Conservation (phyloP, 2,329 filamentous ascomycete genomes). For the Talaromyces sp. region DNA sequence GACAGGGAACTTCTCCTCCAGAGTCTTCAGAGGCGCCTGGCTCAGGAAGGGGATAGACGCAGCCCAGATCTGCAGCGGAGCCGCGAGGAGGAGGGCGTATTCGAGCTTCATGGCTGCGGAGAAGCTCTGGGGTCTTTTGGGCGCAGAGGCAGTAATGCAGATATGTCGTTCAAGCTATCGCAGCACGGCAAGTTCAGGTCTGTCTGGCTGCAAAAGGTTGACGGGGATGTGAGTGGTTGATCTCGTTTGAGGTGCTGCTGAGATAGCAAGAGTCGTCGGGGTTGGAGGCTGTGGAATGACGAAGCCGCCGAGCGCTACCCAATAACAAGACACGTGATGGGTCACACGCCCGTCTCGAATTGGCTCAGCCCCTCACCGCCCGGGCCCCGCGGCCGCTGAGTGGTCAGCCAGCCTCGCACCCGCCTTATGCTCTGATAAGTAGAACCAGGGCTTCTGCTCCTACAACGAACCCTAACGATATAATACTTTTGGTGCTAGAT, state of each 20-base stretch:
- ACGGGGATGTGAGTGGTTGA: not conserved
- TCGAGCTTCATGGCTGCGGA: conserved; percentile 36
- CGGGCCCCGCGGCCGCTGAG: not conserved
- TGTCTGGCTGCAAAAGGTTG: not conserved
- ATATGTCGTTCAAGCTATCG: not conserved
- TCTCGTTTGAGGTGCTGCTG: not conserved
- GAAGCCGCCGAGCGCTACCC: conserved; percentile 3
- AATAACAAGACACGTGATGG: conserved; percentile 10
- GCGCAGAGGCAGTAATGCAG: not conserved
- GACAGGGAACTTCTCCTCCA: conserved; percentile 57
- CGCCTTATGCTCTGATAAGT: not conserved
- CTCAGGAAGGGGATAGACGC: conserved; percentile 45
- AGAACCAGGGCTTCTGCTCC: too few species aligned
- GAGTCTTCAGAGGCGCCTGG: conserved; percentile 46
- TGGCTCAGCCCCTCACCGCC: conserved; percentile 5
- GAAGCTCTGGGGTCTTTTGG: not conserved
- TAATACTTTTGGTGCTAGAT: not conserved
- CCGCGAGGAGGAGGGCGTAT: conserved; percentile 37
- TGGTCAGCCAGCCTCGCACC: not conserved
- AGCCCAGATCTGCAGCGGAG: conserved; percentile 41
- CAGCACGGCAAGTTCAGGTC: not conserved
- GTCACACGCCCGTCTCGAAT: conserved; percentile 6
- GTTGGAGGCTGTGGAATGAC: conserved; percentile 4
- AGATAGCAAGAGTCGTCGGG: not conserved
- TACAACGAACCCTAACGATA: too few species aligned